Conservation (phyloP, 2,329 filamentous ascomycete species). For the Calonectria fujianensis region DNA sequence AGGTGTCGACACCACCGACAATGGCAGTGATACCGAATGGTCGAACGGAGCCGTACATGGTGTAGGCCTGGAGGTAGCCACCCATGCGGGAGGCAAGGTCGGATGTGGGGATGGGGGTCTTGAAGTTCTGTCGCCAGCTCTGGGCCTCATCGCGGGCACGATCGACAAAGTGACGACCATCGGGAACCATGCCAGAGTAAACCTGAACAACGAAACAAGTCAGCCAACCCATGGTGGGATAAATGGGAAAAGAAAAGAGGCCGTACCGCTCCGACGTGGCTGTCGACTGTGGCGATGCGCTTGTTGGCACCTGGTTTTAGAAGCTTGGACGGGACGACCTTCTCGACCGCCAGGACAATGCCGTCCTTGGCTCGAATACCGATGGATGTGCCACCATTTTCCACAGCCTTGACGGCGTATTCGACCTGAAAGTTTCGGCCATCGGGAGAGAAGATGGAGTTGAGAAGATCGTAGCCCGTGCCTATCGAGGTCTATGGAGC, state of each 20-base stretch:
- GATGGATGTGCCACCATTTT: slow-evolving; percentile 96
- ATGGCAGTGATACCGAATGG: slow-evolving; percentile 98
- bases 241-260: slow-evolving; percentile 20
- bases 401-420: slow-evolving; percentile 98
- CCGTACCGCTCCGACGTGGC: slow-evolving; percentile 92
- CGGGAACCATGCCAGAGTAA: slow-evolving; percentile 94
- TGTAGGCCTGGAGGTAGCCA: slow-evolving; percentile 97
- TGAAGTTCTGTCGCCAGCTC: slow-evolving; percentile 94
- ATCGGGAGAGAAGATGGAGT: slow-evolving; percentile 99
- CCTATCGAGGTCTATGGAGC: slow-evolving; percentile 94
- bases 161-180: slow-evolving; percentile 95
- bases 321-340: slow-evolving; percentile 96
- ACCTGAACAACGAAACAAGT: slow-evolving; percentile 74
- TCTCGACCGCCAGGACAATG: slow-evolving; percentile 96
- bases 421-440: slow-evolving; percentile 99
- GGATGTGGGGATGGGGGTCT: slow-evolving; percentile 91
- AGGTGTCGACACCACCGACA: slow-evolving; percentile 93
- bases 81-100: slow-evolving; percentile 95
- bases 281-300: slow-evolving; percentile 95
- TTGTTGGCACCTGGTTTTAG: slow-evolving; percentile 97
- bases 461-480: slow-evolving; percentile 98
- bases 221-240: slow-evolving; percentile 10
- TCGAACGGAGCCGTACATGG: slow-evolving; percentile 95
- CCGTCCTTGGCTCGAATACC: slow-evolving; percentile 98
- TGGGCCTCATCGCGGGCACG: slow-evolving; percentile 95